Conservation (phyloP, 2,329 filamentous ascomycete species). For the Hypoxylon sp. region DNA sequence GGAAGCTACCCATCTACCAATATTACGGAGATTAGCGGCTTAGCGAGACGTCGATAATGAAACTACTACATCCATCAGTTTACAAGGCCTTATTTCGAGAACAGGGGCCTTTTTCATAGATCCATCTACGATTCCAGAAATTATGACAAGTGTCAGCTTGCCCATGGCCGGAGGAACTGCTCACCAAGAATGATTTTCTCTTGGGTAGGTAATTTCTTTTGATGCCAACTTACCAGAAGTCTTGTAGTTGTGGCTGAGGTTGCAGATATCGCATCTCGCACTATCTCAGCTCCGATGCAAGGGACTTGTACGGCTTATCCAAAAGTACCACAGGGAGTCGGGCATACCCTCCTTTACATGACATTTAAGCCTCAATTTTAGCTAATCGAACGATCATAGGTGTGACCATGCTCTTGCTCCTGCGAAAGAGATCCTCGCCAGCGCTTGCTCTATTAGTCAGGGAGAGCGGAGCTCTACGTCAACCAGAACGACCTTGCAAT, state of each 20-base stretch:
- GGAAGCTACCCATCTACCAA: neutral
- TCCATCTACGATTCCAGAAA: neutral
- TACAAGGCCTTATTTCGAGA: neutral
- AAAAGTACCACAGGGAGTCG: constrained; percentile 16
- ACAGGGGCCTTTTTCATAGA: neutral
- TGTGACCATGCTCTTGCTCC: neutral
- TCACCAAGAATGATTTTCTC: neutral
- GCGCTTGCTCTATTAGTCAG: constrained; percentile 11
- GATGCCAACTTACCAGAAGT: constrained; percentile 18
- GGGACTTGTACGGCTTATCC: constrained; percentile 1
- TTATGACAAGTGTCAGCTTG: constrained; percentile 5
- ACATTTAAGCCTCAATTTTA: constrained; percentile 29
- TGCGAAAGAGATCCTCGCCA: constrained; percentile 2
- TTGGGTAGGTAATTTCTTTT: neutral
- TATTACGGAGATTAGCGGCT: neutral
- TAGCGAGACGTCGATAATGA: neutral
- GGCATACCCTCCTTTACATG: constrained; percentile 8
- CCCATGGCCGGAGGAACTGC: constrained; percentile 1
- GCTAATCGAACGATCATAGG: constrained; percentile 1
- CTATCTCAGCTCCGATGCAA: constrained; percentile 28
- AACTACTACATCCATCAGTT: neutral
- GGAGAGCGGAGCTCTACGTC: neutral
- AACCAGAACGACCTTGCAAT: constrained; percentile 13
- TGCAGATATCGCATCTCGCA: constrained; percentile 22
- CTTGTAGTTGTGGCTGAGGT: constrained; percentile 13